Conservation (phyloP, 257 asterid species). For the Petunia axillaris region DNA sequence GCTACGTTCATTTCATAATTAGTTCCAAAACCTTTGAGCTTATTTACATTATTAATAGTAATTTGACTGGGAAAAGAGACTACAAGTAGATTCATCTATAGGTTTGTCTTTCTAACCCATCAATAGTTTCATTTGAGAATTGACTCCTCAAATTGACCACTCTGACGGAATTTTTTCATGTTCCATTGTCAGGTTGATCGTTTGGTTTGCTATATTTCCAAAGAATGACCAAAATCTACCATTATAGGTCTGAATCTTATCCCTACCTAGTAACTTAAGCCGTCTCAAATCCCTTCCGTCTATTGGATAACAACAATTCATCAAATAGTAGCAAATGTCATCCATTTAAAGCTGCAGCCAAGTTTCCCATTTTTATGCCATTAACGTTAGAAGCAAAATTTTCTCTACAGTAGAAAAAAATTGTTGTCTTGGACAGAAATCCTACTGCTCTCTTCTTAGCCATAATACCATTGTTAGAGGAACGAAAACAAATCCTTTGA, state of each 20-base stretch:
- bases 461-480: conserved; percentile 14
- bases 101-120: no score
- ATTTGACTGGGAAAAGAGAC: no score
- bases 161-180: no score
- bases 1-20: no score
- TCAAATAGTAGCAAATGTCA: background rate
- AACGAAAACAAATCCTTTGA: no score
- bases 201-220: background rate
- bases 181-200: no score
- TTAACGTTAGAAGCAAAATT: conserved; percentile 35
- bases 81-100: no score
- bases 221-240: no score
- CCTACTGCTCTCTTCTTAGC: conserved; percentile 47
- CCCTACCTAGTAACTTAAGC: background rate
- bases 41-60: no score
- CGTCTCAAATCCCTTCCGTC: background rate
- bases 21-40: no score
- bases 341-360: conserved; percentile 48
- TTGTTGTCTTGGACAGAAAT: conserved; percentile 36
- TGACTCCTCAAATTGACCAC: no score
- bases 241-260: background rate
- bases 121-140: no score
- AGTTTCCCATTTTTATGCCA: conserved; percentile 49
- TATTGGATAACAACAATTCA: background rate
- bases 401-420: conserved; percentile 40